phyloP scores from a whole-genome alignment of 2,329 filamentous ascomycete genomes.

The Xylogone sp. region DNA sequence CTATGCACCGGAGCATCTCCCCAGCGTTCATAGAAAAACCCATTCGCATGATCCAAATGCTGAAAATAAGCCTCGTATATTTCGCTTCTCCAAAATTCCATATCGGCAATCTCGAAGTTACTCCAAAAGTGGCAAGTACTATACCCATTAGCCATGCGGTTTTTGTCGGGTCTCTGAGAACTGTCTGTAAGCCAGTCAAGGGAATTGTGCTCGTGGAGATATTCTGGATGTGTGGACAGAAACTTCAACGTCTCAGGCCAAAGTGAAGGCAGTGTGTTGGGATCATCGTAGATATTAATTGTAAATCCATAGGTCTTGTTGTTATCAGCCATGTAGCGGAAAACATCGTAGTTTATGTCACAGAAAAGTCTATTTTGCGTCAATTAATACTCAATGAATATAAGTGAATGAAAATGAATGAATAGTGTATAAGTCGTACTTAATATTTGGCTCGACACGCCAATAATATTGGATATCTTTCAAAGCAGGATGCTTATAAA shows the following conservation, averaged over 20 bases:
- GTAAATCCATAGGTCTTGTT: conserved; percentile 77
- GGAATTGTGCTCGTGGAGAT: conserved; percentile 76
- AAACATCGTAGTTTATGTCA: conserved; percentile 77
- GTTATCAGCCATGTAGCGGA: conserved; percentile 80
- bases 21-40: conserved; percentile 98
- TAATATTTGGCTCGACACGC: conserved; percentile 56
- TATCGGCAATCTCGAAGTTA: conserved; percentile 92
- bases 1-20: conserved; percentile 88
- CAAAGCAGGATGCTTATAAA: conserved; percentile 74
- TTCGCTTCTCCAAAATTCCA: conserved; percentile 85
- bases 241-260: conserved; percentile 94
- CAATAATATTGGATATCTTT: conserved; percentile 57
- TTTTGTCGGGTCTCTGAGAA: not conserved
- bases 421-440: conserved; percentile 24
- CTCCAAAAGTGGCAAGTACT: conserved; percentile 99
- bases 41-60: conserved; percentile 79
- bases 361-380: conserved; percentile 31
- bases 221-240: conserved; percentile 80
- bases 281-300: conserved; percentile 90
- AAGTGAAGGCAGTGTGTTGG: conserved; percentile 85
- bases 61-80: conserved; percentile 88
- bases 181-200: conserved; percentile 80
- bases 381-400: not conserved
- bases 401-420: conserved; percentile 2
- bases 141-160: conserved; percentile 78